Base-by-base conservation (phyloP, 768 basidiomycete genomes). In the Ramaria sp. region DNA sequence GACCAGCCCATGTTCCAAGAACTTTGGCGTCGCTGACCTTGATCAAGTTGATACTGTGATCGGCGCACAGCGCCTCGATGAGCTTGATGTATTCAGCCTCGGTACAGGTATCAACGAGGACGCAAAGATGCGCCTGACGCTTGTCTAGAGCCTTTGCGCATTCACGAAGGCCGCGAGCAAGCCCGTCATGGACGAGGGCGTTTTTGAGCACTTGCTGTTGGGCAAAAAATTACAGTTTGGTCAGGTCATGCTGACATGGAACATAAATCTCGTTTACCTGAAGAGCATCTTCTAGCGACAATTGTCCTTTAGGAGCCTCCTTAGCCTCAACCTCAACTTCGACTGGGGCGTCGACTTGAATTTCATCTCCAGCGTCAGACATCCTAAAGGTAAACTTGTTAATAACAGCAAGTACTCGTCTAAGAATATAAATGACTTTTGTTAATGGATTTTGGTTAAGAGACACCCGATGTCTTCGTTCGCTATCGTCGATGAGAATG, bases 61-160 rank as follows among this genome's bases (percentile, higher is more conserved):
- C 93, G 61, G 91, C 88, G 71, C 95, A 98, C 69, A 99, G 91
- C 51, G 95, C 95, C 77, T 97, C 94, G 64, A 99, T 96, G 78
- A 99, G 91, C 79, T 97, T 98, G 83, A 96, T 90, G 81, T 99
- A 98, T 75, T 97, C 95, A 64, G 94, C 90, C 77, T 98, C 95
- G 53, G 89, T 93, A 80, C 93, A 96, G 57, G 92, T 92, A 83
- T 99, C 95, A 70, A 97, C 94, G 67, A 99, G 86, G 60, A 99
- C 94, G 75, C 95, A 98, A 49, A 98, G 80, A 73, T 98, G 95
- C 57, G 94, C 95, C 79, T 94, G 91, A 66, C 93, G 87, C 78
- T 93, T 96, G 82, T 99, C 95, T 64, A 99, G 81, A 60, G 95
- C 91, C 80, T 99, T 99, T 69, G 95, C 88, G 68, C 83, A 87